Percentiles rank a stretch among this genome's conserved stretches.
Evolutionary conservation across 345 rosid species (phyloP).

Genomic region (Citrus sp.): DNA sequence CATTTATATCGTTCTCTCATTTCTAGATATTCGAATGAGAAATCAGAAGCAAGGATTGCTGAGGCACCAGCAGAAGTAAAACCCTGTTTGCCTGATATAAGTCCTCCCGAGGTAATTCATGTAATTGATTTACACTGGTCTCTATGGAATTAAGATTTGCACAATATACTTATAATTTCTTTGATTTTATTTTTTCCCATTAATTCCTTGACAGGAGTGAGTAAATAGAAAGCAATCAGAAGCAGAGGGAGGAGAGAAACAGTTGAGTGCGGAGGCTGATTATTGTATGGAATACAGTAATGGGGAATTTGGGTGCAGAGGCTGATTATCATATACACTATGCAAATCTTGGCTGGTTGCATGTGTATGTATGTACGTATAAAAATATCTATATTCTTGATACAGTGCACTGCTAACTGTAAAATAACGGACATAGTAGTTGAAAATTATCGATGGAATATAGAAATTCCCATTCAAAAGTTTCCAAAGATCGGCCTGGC

Average conservation of each 20-base stretch:
- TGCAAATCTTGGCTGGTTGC: slow-evolving; percentile 7
- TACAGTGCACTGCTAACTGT: slow-evolving; percentile 4
- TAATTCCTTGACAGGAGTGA: slow-evolving; percentile 15
- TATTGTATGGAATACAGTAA: not conserved
- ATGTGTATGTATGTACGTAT: not conserved
- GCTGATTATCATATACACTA: slow-evolving; percentile 2
- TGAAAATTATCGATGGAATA: not conserved
- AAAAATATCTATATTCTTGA: slow-evolving; percentile 1
- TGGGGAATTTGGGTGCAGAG: not conserved
- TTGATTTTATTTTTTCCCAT: not conserved
- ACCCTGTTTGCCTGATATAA: slow-evolving; percentile 25
- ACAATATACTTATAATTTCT: not conserved
- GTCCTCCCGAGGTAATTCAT: slow-evolving; percentile 47
- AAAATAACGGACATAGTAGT: not conserved
- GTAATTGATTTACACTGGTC: not conserved
- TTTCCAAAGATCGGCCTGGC: not conserved
- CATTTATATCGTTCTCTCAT: not conserved
- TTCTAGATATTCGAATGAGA: slow-evolving; percentile 80
- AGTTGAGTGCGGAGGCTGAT: not conserved
- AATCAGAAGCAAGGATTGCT: slow-evolving; percentile 73
- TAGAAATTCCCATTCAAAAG: not conserved
- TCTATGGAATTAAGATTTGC: not conserved
- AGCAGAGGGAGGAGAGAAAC: not conserved
- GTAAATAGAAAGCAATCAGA: not conserved
- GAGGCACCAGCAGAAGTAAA: slow-evolving; percentile 47